phyloP scores from a whole-genome alignment of 1,284 basidiomycete species.

The Phylloboletellus chloephorus region DNA sequence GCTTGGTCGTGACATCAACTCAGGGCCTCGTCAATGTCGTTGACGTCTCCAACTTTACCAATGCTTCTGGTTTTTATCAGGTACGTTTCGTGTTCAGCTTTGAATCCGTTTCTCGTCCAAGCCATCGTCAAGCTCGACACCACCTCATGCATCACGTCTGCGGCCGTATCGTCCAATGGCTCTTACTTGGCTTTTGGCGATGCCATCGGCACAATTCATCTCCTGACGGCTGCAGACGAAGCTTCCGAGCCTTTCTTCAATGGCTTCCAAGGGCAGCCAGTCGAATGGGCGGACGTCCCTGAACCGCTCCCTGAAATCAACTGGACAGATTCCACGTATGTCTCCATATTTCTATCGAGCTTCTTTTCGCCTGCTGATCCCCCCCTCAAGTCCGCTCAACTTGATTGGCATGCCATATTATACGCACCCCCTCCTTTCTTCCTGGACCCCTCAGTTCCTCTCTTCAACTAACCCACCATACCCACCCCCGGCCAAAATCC shows the following conservation, averaged over 20 bases:
- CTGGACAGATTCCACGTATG: slow-evolving; percentile 81
- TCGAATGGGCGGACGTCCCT: slow-evolving; percentile 80
- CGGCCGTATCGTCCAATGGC: slow-evolving; percentile 81
- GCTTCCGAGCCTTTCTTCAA: slow-evolving; percentile 70
- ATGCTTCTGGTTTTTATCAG: slow-evolving; percentile 72
- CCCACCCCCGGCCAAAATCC: slow-evolving; percentile 73
- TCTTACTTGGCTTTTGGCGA: slow-evolving; percentile 93
- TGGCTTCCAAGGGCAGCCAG: slow-evolving; percentile 77
- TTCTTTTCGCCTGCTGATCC: neutral
- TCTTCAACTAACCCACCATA: slow-evolving; percentile 42
- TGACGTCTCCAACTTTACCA: slow-evolving; percentile 70
- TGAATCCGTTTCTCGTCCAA: neutral
- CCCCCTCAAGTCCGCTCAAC: slow-evolving; percentile 68
- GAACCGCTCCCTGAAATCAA: slow-evolving; percentile 66
- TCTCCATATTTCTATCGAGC: slow-evolving; percentile 2
- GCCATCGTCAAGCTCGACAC: slow-evolving; percentile 50
- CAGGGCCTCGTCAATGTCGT: slow-evolving; percentile 89
- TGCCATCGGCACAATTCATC: slow-evolving; percentile 78
- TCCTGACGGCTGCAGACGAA: slow-evolving; percentile 74
- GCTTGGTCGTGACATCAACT: slow-evolving; percentile 75
- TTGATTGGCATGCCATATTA: slow-evolving; percentile 90
- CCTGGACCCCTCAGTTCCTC: slow-evolving; percentile 58
- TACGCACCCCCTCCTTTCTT: slow-evolving; percentile 71
- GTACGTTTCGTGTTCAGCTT: slow-evolving; percentile 34
- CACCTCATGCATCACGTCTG: slow-evolving; percentile 73